Evolutionary conservation across 352 stramenopile genomes (phyloP), one percentile per base, ranked within the genome.

Genomic region (Phytophthora sp.): DNA sequence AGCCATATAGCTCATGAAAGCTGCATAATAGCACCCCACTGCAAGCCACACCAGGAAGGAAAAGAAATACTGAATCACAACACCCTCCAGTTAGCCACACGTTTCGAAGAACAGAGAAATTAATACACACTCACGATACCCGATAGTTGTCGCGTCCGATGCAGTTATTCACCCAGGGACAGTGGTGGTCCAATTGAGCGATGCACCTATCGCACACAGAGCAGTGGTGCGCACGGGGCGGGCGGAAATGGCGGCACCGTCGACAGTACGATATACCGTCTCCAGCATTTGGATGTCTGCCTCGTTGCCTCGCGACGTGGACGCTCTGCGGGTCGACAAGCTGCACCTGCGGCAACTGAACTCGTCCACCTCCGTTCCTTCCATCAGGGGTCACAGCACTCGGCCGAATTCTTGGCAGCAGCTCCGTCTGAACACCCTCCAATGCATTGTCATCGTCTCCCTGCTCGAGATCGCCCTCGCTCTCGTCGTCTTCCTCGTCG

Each of bases 161-260:
- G 69, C 95, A 99, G 79, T 99, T 99, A 70, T 99, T 99, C 6
- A 99, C 87, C 96, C 96, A 99, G n/a, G 95, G 95, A 60, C 96
- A 98, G 74, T 99, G 94, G 83, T 99, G 96, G 69, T 99, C 97
- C 93, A 99, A 98, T 72, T 98, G 94, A 34, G 97, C 87, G 49
- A 98, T 91, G 52, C 93, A 98, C 50, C 86, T 63, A 51, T 92
- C 72, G 73, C 93, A 98, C 13, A 98, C 84, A 9, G 75, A 82
- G 45, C 80, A 89, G 53, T 89, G 80, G 48, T 89, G 78, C 3
- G 78, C 79, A n/a, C 80, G 76, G 39, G 59, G 53, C 2, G 80
- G 78, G 17, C 80, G 76, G 34, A 82, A 79, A 39, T 84, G 67
- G 17, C 77, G 76, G 23, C 80, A 89, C 17, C 54, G 58, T 30